A percentile compares a stretch with the other conserved stretches of the same genome.
Evolutionary conservation across 768 basidiomycete species (phyloP).

Genomic region (Lentinula detonsa): DNA sequence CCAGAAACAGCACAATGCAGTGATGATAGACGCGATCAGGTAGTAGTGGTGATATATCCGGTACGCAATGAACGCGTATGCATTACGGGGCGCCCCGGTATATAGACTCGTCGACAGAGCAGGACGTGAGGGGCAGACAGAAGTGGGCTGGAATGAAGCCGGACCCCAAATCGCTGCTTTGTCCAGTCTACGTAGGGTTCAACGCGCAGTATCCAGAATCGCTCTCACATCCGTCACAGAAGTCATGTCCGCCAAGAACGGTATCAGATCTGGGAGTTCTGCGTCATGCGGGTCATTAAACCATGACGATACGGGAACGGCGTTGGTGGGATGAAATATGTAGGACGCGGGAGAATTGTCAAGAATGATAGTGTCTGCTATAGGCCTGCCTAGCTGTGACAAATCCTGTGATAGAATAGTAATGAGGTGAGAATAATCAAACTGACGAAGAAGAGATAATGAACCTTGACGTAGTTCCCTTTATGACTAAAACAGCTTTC

Average conservation of each 20-base stretch:
- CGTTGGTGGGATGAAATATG: slow-evolving; percentile 79
- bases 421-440: background rate
- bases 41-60: background rate
- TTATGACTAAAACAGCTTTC: slow-evolving; percentile 99
- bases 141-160: too few species aligned
- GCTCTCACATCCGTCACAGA: slow-evolving; percentile 50
- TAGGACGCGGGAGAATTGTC: slow-evolving; percentile 78
- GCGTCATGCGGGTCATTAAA: slow-evolving; percentile 76
- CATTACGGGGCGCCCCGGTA: background rate
- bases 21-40: background rate
- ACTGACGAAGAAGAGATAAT: slow-evolving; percentile 8
- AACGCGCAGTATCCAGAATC: slow-evolving; percentile 42
- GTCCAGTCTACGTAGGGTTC: background rate
- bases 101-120: background rate
- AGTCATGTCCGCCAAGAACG: slow-evolving; percentile 60
- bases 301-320: slow-evolving; percentile 74
- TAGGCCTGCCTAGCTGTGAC: slow-evolving; percentile 68
- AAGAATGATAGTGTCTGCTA: slow-evolving; percentile 65
- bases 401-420: slow-evolving; percentile 41
- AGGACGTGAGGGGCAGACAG: too few species aligned
- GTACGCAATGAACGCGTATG: background rate
- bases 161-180: background rate
- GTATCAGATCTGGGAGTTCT: slow-evolving; percentile 63
- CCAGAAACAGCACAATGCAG: background rate
- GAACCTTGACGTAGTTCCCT: slow-evolving; percentile 98